phyloP scores from a whole-genome alignment of 352 stramenopile genomes.

The Pythium monospermum region DNA sequence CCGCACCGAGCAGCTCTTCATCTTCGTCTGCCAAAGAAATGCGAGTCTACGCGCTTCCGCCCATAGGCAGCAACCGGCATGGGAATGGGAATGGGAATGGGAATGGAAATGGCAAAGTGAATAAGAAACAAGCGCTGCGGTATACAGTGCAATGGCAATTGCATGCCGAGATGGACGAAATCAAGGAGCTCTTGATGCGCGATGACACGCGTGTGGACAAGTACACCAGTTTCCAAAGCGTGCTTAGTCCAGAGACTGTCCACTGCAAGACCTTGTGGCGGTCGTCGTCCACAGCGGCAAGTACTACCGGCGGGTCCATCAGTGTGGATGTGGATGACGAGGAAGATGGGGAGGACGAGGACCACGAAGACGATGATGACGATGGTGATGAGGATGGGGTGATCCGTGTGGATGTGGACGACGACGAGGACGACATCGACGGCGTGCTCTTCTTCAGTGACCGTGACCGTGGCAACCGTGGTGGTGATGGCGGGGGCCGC shows the following conservation, averaged over 20 bases:
- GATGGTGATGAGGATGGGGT: conserved; percentile 3
- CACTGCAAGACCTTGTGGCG: conserved; percentile 19
- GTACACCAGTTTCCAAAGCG: conserved; percentile 12
- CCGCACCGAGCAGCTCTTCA: no score
- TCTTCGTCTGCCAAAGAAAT: conserved; percentile 10
- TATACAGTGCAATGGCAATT: conserved; percentile 18
- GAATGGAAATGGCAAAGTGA: no score
- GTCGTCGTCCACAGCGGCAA: no score
- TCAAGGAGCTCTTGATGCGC: conserved; percentile 15
- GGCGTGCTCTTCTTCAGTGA: background rate
- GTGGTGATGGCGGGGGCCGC: no score
- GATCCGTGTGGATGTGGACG: conserved; percentile 1
- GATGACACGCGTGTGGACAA: conserved; percentile 8
- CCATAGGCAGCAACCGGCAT: conserved; percentile 1
- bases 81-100: no score
- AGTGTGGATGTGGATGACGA: no score
- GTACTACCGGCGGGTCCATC: no score
- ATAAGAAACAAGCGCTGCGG: conserved; percentile 6
- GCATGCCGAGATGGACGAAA: conserved; percentile 18
- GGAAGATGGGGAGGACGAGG: background rate
- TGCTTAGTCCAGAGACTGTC: conserved; percentile 18
- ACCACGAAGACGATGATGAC: background rate
- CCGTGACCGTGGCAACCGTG: no score
- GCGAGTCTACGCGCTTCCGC: conserved; percentile 15
- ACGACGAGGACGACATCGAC: conserved; percentile 4